Evolutionary conservation across 306 rosid genomes (phyloP).

Genomic region (Dicorynia guianensis): DNA sequence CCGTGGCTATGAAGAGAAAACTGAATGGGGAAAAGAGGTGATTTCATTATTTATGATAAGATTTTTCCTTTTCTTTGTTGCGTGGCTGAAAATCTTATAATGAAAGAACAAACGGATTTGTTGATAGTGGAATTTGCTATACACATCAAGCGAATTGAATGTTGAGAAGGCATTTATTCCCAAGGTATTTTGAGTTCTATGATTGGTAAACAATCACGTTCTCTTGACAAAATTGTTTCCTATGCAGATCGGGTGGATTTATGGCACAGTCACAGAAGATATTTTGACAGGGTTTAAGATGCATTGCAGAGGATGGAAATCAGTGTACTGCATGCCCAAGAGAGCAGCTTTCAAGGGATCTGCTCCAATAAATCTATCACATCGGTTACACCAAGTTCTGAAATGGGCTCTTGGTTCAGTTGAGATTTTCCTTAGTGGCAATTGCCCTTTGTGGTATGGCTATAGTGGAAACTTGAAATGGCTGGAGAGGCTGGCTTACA

Average conservation of each 20-base stretch:
- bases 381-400: constrained; percentile 86
- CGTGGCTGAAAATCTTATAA: constrained; percentile 3
- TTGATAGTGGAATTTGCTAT: neutral
- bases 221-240: constrained; percentile 22
- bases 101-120: neutral
- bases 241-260: constrained; percentile 97
- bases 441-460: constrained; percentile 97
- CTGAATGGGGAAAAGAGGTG: constrained; percentile 99
- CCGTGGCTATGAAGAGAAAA: constrained; percentile 94
- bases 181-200: constrained; percentile 3
- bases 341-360: constrained; percentile 94
- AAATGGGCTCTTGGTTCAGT: constrained; percentile 92
- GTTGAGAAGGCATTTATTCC: constrained; percentile 4
- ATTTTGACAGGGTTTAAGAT: constrained; percentile 94
- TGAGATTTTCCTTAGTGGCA: constrained; percentile 85
- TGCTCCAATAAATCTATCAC: constrained; percentile 89
- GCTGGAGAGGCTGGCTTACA: constrained; percentile 88
- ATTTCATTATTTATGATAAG: constrained; percentile 17
- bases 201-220: constrained; percentile 27
- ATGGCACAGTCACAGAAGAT: constrained; percentile 92
- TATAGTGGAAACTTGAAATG: constrained; percentile 86
- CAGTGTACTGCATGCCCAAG: constrained; percentile 91
- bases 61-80: constrained; percentile 1
- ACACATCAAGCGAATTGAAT: constrained; percentile 2
- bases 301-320: constrained; percentile 99